Base-by-base conservation (phyloP, 2,329 filamentous ascomycete species). In the Penicillium verrucosum region DNA sequence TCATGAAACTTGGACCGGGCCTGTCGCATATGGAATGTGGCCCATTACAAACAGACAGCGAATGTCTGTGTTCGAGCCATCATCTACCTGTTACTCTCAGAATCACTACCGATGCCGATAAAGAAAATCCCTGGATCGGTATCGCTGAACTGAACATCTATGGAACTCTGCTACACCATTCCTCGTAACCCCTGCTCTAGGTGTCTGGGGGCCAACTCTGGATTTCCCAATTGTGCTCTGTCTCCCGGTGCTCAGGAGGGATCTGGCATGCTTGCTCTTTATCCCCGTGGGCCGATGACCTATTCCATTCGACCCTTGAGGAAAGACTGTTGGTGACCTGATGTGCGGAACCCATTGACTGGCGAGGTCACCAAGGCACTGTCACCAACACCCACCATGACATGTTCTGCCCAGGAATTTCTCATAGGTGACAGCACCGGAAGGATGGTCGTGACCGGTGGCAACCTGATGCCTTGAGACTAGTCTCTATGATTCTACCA, bases 401-500 rank as follows among this genome's bases (percentile, higher is more conserved):
- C 47, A 70, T 69, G 67, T 70, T 64, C 51, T 64, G 61, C 41
- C 52, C 82, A 0, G 83, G 82, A 2, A 81, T 84, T 49, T n/a
- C n/a, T 79, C 76, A 8, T 68, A 80, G n/a, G n/a, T 12, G 78
- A 81, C 54, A 75, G 74, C 16, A 69, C 77, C 8, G 83, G 82
- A 0, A 71, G 75, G 9, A 75, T 83, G 8, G 64, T 85, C 2
- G 77, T 86, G 7, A 81, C 79, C 0, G 83, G 84, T 6, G 84
- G 84, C 1, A 77, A 78, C n/a, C n/a, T 25, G 75, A 78, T 53
- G 78, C 78, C 7, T 66, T 5, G 77, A 76, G 41, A 82, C 80
- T 1, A 82, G 78, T 51, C 73, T 83, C 36, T 83, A 52, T 27
- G 41, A 63, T n/a, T 30, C 60, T 29, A 36, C 16, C n/a, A 32